Percentiles rank a stretch among this genome's conserved stretches.
These are phyloP conservation scores for Apiospora sp. DNA, from an alignment of 2,329 filamentous ascomycete species.

Conservation along the genomic window DNA sequence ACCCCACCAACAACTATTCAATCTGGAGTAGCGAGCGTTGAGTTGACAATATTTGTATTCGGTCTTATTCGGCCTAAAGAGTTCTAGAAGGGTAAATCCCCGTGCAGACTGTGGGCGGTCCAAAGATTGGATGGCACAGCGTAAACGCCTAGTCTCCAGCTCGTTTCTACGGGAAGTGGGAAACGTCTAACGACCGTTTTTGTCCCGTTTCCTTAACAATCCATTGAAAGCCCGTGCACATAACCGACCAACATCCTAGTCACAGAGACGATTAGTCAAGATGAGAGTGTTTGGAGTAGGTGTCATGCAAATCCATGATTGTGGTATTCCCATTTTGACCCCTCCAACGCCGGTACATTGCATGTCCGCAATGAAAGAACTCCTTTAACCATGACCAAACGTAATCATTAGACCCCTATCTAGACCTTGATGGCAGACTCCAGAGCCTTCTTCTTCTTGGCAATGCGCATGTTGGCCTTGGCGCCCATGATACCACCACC, in stretches of 20 bases:
- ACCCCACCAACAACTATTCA: neutral
- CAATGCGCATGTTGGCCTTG: slow-evolving; percentile 82
- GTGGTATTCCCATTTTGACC: slow-evolving; percentile 47
- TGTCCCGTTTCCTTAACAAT: neutral
- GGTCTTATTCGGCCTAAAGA: neutral
- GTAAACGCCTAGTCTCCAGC: neutral
- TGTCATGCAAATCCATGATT: slow-evolving; percentile 46
- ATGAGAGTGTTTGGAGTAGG: slow-evolving; percentile 35
- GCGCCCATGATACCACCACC: slow-evolving; percentile 99
- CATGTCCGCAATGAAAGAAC: slow-evolving; percentile 41
- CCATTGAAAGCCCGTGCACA: slow-evolving; percentile 5
- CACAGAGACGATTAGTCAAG: slow-evolving; percentile 14
- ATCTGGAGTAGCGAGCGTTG: neutral
- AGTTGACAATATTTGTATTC: neutral
- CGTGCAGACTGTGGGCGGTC: neutral
- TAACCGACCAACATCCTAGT: neutral
- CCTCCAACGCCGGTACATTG: slow-evolving; percentile 47
- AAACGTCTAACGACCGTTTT: neutral
- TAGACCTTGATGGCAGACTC: slow-evolving; percentile 99
- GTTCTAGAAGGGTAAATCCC: neutral
- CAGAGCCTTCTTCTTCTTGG: slow-evolving; percentile 93
- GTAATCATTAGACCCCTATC: slow-evolving; percentile 25
- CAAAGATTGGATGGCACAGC: neutral
- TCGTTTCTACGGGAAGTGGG: neutral
- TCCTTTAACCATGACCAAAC: slow-evolving; percentile 41